Evolutionary conservation across 2,329 filamentous ascomycete genomes (phyloP), one percentile per base, ranked within the genome.

Genomic region (Aspergillus melleus): DNA sequence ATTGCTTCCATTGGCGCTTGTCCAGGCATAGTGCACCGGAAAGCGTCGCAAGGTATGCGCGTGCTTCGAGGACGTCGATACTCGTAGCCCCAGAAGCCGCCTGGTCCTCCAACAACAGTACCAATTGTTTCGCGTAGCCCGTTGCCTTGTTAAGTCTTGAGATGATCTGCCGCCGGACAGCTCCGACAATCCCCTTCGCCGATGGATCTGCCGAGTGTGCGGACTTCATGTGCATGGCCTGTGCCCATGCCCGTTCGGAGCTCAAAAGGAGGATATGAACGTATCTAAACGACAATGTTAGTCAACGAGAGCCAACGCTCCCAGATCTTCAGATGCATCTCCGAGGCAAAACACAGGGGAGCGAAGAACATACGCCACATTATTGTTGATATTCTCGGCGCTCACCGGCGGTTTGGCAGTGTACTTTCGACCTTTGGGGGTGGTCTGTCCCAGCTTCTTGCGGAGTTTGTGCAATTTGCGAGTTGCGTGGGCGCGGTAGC

Each of bases 221-320:
- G 4, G 91, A 86, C 77, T 96, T 97, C 84, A 97, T 92, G 73
- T 90, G 88, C 92, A 98, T 96, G 59, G 93, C 94, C 76, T 96
- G 89, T 42, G 95, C 94, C 91, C 92, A 98, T 54, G 93, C 91
- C 64, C 95, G 86, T 80, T 99, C 95, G 61, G 93, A 88, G 44
- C 88, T 90, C 70, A 97, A 86, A 58, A 99, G 83, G 32, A 94
- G 82, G n/a, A 97, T 82, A 66, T 90, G 84, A 52, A 88, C 85
- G 77, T 88, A 91, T 76, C 91, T 96, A 68, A 39, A 50, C 46
- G 52, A 44, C 14, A 30, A 6, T 22, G 32, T 55, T 26, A 52
- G 57, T 20, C n/a, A 8, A 39, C 20, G 22, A 50, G 22, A 16
- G 49, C 6, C 19, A 10, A 10, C 20, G 20, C 39, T 6, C 26